phyloP scores from a whole-genome alignment of 2,329 filamentous ascomycete genomes.

The Phaeosphaeria sp. region DNA sequence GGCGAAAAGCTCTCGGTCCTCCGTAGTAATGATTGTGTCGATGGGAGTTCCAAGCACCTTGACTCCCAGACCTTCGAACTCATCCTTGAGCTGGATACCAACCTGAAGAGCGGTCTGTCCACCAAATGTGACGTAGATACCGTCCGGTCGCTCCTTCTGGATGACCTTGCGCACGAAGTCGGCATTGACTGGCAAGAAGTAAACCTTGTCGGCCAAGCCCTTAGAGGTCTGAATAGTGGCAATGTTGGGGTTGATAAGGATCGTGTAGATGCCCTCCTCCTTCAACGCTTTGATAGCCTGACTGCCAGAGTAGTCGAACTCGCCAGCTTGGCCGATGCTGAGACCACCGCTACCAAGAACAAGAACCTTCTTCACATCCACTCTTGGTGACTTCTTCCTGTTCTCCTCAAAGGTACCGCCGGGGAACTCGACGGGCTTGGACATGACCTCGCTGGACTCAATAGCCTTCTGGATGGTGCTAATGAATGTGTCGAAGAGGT shows the following conservation, averaged over 20 bases:
- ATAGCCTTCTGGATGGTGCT: slow-evolving; percentile 78
- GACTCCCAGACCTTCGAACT: slow-evolving; percentile 91
- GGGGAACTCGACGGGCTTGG: slow-evolving; percentile 81
- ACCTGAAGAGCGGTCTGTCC: slow-evolving; percentile 97
- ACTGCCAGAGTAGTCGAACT: slow-evolving; percentile 98
- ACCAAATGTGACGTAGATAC: slow-evolving; percentile 97
- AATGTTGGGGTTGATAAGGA: slow-evolving; percentile 99
- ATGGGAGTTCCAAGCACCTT: slow-evolving; percentile 96
- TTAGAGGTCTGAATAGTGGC: slow-evolving; percentile 99
- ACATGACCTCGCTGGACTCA: slow-evolving; percentile 70
- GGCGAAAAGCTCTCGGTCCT: slow-evolving; percentile 96
- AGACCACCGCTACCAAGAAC: slow-evolving; percentile 93
- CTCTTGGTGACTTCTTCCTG: slow-evolving; percentile 74
- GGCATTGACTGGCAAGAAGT: slow-evolving; percentile 95
- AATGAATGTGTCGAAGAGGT: slow-evolving; percentile 96
- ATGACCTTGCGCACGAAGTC: slow-evolving; percentile 99
- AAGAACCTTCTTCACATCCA: slow-evolving; percentile 91
- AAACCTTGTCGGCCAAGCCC: slow-evolving; percentile 96
- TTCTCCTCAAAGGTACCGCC: slow-evolving; percentile 84
- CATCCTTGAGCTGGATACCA: slow-evolving; percentile 96
- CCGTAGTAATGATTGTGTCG: slow-evolving; percentile 97
- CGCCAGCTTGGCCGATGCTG: slow-evolving; percentile 96
- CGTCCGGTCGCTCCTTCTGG: slow-evolving; percentile 89
- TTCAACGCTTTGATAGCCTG: slow-evolving; percentile 99
- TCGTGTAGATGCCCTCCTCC: slow-evolving; percentile 96